Conservation (phyloP, 441 rosid genomes). For the Syzygium syzygioides region DNA sequence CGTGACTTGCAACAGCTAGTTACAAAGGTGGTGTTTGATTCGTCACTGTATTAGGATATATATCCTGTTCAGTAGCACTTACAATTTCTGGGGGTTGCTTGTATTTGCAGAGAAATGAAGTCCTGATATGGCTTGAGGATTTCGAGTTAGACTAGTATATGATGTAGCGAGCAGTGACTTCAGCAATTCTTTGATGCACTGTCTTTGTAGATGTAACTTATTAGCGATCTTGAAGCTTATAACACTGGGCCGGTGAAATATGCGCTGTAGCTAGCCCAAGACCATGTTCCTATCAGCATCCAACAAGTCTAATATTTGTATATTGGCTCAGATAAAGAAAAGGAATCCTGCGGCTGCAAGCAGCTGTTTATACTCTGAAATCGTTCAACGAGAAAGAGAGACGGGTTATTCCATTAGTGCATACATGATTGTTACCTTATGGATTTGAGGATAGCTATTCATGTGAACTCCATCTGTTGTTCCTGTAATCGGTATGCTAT, state of each 20-base stretch:
- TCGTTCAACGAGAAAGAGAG: neutral
- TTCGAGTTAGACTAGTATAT: constrained; percentile 36
- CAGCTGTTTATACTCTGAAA: neutral
- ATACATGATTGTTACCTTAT: neutral
- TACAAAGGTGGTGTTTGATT: neutral
- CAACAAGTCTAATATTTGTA: neutral
- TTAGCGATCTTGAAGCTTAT: neutral
- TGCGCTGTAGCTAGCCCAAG: neutral
- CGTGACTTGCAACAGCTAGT: neutral
- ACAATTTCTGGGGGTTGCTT: neutral
- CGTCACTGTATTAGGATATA: neutral
- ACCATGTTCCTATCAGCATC: neutral
- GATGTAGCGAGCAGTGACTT: neutral
- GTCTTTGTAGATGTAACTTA: neutral
- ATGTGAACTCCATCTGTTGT: neutral
- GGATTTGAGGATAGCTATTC: neutral
- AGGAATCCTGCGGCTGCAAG: neutral
- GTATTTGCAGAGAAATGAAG: constrained; percentile 69
- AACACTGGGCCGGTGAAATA: neutral
- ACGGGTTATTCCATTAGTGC: neutral
- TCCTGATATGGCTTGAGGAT: constrained; percentile 81
- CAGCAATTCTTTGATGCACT: neutral
- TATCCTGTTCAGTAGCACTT: neutral
- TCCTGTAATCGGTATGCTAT: neutral
- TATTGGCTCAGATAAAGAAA: neutral